Percentiles rank a stretch among this genome's conserved stretches.
Evolutionary conservation across 2,329 filamentous ascomycete species (phyloP).

Genomic region (Ascochyta rabiei): DNA sequence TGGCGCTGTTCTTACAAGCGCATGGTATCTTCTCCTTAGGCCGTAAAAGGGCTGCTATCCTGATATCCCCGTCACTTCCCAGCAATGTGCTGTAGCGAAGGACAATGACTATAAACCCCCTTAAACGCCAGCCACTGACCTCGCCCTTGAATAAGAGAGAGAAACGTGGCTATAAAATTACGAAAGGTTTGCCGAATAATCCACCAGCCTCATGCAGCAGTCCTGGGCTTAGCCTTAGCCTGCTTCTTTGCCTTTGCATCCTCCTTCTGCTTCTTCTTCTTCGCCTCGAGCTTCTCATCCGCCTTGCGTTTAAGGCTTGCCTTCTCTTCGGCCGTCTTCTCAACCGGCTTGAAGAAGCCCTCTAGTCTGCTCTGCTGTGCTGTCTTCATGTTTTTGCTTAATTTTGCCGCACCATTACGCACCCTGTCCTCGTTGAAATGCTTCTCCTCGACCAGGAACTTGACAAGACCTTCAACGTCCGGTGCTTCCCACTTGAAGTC

Average conservation of each 20-base stretch:
- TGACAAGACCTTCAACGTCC: conserved; percentile 85
- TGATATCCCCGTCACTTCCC: background rate
- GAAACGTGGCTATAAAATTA: background rate
- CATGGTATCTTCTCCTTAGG: background rate
- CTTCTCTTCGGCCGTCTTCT: conserved; percentile 87
- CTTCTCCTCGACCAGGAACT: conserved; percentile 91
- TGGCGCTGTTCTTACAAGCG: background rate
- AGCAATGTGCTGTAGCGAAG: background rate
- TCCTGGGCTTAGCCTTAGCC: conserved; percentile 77
- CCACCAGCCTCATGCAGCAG: conserved; percentile 8
- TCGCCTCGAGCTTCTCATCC: conserved; percentile 87
- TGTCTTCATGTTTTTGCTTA: conserved; percentile 90
- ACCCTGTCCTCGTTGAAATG: conserved; percentile 97
- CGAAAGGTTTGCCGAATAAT: background rate
- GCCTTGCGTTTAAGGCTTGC: conserved; percentile 88
- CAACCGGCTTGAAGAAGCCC: conserved; percentile 94
- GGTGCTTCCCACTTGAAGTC: conserved; percentile 98
- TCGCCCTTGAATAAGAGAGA: background rate
- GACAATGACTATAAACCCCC: background rate
- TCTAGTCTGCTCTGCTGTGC: conserved; percentile 90
- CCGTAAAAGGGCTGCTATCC: background rate
- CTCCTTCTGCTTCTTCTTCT: conserved; percentile 94
- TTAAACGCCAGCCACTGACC: conserved; percentile 5
- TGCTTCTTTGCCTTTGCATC: conserved; percentile 96
- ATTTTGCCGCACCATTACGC: conserved; percentile 73